phyloP scores from a whole-genome alignment of 352 stramenopile genomes.

The Globisporangium cederbergense region DNA sequence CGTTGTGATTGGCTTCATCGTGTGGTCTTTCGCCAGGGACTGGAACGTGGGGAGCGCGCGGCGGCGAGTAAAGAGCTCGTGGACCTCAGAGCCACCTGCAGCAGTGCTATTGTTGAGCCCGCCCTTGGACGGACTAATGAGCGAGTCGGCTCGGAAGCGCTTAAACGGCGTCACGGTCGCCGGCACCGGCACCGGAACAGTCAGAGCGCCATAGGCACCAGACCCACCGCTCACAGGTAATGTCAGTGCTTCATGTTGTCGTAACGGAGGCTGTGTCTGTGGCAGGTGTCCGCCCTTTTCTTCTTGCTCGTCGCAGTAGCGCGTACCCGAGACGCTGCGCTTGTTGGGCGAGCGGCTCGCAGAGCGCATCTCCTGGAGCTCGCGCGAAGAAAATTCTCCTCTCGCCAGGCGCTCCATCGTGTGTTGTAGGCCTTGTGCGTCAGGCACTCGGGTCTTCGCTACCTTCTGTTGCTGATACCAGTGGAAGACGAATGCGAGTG shows the following conservation, averaged over 20 bases:
- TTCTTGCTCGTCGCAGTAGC: slow-evolving; percentile 2
- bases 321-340: slow-evolving; percentile 6
- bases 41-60: slow-evolving; percentile 4
- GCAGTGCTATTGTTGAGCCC: not conserved
- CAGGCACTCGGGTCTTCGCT: not conserved
- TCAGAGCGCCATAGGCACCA: not conserved
- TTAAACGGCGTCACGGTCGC: slow-evolving; percentile 16
- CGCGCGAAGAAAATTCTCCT: slow-evolving; percentile 5
- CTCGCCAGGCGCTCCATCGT: slow-evolving; percentile 8
- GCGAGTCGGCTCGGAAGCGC: slow-evolving; percentile 14
- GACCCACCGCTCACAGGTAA: not conserved
- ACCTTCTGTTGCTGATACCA: not conserved
- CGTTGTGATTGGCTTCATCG: not conserved
- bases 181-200: not conserved
- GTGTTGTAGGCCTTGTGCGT: not conserved
- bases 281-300: not conserved
- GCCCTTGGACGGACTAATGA: slow-evolving; percentile 13
- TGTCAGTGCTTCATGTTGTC: not conserved
- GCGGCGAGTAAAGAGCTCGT: slow-evolving; percentile 1
- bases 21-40: slow-evolving; percentile 10
- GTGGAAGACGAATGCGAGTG: not conserved
- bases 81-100: not conserved
- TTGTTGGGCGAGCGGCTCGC: slow-evolving; percentile 18
- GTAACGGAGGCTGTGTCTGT: not conserved
- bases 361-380: slow-evolving; percentile 9